Percentiles rank a stretch among this genome's conserved stretches.
Conservation (phyloP, 1,284 basidiomycete genomes). For the Ceratobasidium sp. region DNA sequence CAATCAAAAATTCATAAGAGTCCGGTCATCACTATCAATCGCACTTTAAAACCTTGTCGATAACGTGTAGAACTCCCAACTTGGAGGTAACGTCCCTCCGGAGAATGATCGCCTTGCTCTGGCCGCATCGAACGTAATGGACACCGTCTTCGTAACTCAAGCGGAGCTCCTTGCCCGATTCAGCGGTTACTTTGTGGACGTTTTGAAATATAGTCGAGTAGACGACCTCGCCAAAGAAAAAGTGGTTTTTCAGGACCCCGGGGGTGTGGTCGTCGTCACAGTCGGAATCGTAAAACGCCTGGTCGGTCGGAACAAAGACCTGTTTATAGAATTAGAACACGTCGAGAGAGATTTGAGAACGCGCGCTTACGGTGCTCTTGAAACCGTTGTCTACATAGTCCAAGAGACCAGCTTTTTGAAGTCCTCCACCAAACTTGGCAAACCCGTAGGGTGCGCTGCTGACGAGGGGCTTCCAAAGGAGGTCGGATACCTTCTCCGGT, state of each 20-base stretch:
- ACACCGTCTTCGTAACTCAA: too few species aligned
- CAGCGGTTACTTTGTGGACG: not conserved
- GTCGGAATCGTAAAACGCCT: slow-evolving; percentile 6
- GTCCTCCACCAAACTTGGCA: slow-evolving; percentile 1
- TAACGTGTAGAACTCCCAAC: slow-evolving; percentile 13
- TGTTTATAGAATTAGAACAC: not conserved
- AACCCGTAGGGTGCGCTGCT: not conserved
- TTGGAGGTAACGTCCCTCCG: not conserved
- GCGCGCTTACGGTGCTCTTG: not conserved
- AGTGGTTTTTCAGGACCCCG: slow-evolving; percentile 21
- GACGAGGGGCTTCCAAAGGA: slow-evolving; percentile 16
- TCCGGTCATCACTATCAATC: not conserved
- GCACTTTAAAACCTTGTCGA: slow-evolving; percentile 28
- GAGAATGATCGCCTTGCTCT: not conserved
- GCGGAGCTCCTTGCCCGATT: too few species aligned
- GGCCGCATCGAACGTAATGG: not conserved
- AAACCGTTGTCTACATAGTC: not conserved
- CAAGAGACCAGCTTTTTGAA: not conserved
- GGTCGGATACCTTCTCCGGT: not conserved
- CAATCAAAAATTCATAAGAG: too few species aligned
- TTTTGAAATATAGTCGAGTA: not conserved
- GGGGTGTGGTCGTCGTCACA: not conserved
- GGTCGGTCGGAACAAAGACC: slow-evolving; percentile 30
- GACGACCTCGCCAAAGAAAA: not conserved
- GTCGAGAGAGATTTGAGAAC: not conserved